Base-by-base conservation (phyloP, 371 early-diverging fungal species). In the Circinella minor region DNA sequence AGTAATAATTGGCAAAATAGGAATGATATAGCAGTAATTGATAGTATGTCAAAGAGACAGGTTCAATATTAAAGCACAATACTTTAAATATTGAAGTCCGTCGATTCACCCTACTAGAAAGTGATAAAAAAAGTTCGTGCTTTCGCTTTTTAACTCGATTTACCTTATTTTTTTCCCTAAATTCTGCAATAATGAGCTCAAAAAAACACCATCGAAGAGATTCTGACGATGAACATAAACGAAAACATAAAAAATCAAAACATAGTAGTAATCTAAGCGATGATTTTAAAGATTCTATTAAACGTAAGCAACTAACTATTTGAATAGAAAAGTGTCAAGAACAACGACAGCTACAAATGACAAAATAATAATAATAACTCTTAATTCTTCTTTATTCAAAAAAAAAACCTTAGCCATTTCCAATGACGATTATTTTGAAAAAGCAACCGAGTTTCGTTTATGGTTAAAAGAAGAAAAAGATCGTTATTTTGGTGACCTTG, bases 401-500 rank as follows among this genome's bases (percentile, higher is more conserved):
- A 27, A 27, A 27, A 27, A 27, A 27, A 27, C 0, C 27, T 27
- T 73, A 83, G 83, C 80, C 48, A 89, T 91, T 54, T 69, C 84
- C 10, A 86, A 85, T 39, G 93, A 93, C 36, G 93, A 93, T 76
- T 95, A 93, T 71, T 94, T 82, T 76, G 81, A 82, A 55, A 91
- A 92, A 55, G 86, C 92, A 27, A 82, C 87, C n/a, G 92, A 93
- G 63, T 95, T 95, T 72, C 82, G 92, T 3, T 71, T 92, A 15
- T 96, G 96, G 96, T 81, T 96, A 43, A 85, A 81, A 38, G 90
- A 93, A 68, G 72, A 87, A 46, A 93, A 93, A 75, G 82, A 85
- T 63, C 81, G 84, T 69, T 94, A 89, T 72, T 90, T 95, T 78
- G 89, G 89, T 66, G 94, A 94, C 51, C 70, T 96, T 65, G 74